Conservation (phyloP, 2,329 filamentous ascomycete species). For the Penicillium sp. region DNA sequence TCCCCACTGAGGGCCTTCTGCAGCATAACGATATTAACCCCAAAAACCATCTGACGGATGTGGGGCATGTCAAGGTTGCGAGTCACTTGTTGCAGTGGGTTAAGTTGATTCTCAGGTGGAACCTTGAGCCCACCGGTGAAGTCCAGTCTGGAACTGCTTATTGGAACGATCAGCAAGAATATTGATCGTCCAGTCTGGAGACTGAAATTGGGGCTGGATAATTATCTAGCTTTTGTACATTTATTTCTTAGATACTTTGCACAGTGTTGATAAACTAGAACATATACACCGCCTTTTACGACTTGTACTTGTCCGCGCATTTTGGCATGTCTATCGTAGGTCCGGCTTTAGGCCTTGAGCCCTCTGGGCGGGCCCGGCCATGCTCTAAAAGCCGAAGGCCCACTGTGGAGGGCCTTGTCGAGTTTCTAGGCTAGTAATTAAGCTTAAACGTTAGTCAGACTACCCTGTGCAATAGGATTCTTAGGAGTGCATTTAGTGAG, state of each 20-base stretch:
- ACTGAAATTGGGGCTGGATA: background rate
- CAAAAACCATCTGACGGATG: conserved; percentile 59
- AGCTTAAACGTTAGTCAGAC: too few relatives aligned
- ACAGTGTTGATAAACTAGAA: background rate
- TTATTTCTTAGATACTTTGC: background rate
- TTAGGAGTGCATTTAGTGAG: too few relatives aligned
- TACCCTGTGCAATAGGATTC: too few relatives aligned
- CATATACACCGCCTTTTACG: background rate
- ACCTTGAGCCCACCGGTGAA: conserved; percentile 56
- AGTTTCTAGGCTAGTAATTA: too few relatives aligned
- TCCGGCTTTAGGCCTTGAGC: too few relatives aligned
- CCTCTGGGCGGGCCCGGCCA: too few relatives aligned
- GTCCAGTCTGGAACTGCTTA: conserved; percentile 52
- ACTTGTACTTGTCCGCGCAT: background rate
- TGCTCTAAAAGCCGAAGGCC: too few relatives aligned
- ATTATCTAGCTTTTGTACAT: background rate
- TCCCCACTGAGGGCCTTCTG: conserved; percentile 60
- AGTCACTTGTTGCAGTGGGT: conserved; percentile 60
- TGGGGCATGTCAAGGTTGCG: conserved; percentile 60
- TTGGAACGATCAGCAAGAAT: conserved; percentile 52
- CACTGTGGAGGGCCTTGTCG: too few relatives aligned
- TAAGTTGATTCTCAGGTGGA: conserved; percentile 56
- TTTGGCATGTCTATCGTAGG: too few relatives aligned
- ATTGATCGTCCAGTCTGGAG: conserved; percentile 28
- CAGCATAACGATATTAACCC: conserved; percentile 62